Conservation (phyloP, 2,329 filamentous ascomycete genomes). For the Alternaria gansuensis region DNA sequence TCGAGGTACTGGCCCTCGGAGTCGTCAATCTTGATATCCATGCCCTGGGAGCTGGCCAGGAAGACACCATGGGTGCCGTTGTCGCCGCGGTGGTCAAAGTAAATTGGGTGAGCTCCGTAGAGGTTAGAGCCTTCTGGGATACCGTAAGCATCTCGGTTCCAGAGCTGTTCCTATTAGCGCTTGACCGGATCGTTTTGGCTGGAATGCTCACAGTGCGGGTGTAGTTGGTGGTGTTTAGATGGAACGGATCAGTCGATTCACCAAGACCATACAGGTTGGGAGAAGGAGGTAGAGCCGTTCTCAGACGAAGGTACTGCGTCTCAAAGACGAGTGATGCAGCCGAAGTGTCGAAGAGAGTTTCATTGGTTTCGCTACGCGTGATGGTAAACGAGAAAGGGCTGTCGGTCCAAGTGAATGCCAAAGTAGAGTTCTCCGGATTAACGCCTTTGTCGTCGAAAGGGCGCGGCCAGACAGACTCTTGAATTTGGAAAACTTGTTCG, state of each 20-base stretch:
- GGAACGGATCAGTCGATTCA: slow-evolving; percentile 75
- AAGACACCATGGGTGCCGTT: slow-evolving; percentile 52
- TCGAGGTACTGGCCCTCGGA: slow-evolving; percentile 74
- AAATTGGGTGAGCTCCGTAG: slow-evolving; percentile 78
- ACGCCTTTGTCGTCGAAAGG: slow-evolving; percentile 54
- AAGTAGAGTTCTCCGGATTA: slow-evolving; percentile 53
- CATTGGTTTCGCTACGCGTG: slow-evolving; percentile 63
- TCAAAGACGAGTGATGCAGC: slow-evolving; percentile 75
- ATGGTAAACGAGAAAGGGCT: slow-evolving; percentile 74
- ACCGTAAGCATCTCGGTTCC: slow-evolving; percentile 72
- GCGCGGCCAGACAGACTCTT: slow-evolving; percentile 71
- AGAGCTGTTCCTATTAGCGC: slow-evolving; percentile 61
- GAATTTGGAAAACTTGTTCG: slow-evolving; percentile 76
- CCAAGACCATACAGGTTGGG: slow-evolving; percentile 80
- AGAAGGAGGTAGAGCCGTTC: slow-evolving; percentile 72
- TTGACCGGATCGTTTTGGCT: too few species aligned
- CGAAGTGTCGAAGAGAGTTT: slow-evolving; percentile 74
- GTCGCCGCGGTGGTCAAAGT: slow-evolving; percentile 72
- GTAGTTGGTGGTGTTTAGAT: slow-evolving; percentile 73
- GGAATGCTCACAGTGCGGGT: slow-evolving; percentile 59
- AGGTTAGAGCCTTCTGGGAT: slow-evolving; percentile 70
- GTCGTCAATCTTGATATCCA: slow-evolving; percentile 79
- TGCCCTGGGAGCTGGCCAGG: slow-evolving; percentile 54
- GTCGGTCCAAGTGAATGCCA: slow-evolving; percentile 64
- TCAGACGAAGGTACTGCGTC: slow-evolving; percentile 76